Evolutionary conservation across 768 basidiomycete species (phyloP).

Genomic region (Lanmaoa rubissima): DNA sequence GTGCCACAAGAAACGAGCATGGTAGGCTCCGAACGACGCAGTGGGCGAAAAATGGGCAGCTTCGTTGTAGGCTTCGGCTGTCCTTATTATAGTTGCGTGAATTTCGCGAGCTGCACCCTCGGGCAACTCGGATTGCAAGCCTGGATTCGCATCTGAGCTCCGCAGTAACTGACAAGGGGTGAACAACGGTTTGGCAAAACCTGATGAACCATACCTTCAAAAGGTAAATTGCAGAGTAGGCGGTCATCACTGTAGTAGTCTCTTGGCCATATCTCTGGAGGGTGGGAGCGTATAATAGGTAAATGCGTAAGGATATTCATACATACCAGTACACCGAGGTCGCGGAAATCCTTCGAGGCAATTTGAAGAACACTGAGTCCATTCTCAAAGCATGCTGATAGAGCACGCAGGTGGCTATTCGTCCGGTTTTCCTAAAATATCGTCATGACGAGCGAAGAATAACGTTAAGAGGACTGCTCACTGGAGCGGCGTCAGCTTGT

Average conservation of each 20-base stretch:
- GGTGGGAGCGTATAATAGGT: neutral
- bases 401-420: slow-evolving; percentile 62
- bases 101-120: slow-evolving; percentile 65
- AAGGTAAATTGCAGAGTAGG: slow-evolving; percentile 79
- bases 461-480: slow-evolving; percentile 32
- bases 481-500: slow-evolving; percentile 58
- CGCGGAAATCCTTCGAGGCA: slow-evolving; percentile 69
- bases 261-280: slow-evolving; percentile 80
- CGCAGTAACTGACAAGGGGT: slow-evolving; percentile 57
- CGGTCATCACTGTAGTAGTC: slow-evolving; percentile 81
- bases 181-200: neutral
- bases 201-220: slow-evolving; percentile 52
- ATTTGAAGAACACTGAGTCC: slow-evolving; percentile 71
- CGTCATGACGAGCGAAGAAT: neutral
- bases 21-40: slow-evolving; percentile 68
- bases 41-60: slow-evolving; percentile 61
- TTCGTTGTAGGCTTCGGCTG: slow-evolving; percentile 77
- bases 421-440: slow-evolving; percentile 50
- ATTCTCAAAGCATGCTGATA: slow-evolving; percentile 71
- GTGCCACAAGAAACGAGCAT: slow-evolving; percentile 74
- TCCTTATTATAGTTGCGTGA: slow-evolving; percentile 59
- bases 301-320: slow-evolving; percentile 32
- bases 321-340: slow-evolving; percentile 70
- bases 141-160: slow-evolving; percentile 53
- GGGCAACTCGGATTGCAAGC: slow-evolving; percentile 57